phyloP scores from a whole-genome alignment of 2,329 filamentous ascomycete species.

The Colletotrichum tropicicola region DNA sequence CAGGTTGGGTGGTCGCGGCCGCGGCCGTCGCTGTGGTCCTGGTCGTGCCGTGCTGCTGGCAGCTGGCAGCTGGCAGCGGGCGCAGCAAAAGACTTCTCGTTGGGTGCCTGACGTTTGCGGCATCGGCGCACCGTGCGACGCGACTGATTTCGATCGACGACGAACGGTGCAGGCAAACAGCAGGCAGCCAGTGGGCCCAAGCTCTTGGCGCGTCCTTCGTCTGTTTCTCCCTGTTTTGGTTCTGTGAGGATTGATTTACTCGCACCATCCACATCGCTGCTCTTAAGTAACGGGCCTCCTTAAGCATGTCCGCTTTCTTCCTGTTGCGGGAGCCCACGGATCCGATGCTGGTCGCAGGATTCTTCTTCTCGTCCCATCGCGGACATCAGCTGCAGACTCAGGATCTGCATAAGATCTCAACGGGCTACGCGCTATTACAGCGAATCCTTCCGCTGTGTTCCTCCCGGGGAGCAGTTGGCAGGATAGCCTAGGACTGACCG shows the following conservation, averaged over 20 bases:
- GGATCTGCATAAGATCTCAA: conserved; percentile 1
- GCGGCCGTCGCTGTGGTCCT: neutral
- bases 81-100: neutral
- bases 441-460: no score
- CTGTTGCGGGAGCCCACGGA: neutral
- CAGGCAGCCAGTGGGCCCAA: neutral
- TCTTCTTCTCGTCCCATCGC: neutral
- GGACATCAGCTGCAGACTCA: neutral
- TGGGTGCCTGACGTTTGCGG: neutral
- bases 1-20: no score
- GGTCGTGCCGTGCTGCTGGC: neutral
- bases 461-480: no score
- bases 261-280: neutral
- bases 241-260: neutral
- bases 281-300: neutral
- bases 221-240: neutral
- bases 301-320: neutral
- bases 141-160: neutral
- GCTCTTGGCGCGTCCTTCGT: conserved; percentile 6
- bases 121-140: neutral
- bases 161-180: neutral
- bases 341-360: conserved; percentile 2
- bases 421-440: neutral
- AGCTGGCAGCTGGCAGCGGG: neutral
- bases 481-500: no score